Evolutionary conservation across 257 asterid species (phyloP), one percentile per base, ranked within the genome.

Genomic region (Avicennia marina): DNA sequence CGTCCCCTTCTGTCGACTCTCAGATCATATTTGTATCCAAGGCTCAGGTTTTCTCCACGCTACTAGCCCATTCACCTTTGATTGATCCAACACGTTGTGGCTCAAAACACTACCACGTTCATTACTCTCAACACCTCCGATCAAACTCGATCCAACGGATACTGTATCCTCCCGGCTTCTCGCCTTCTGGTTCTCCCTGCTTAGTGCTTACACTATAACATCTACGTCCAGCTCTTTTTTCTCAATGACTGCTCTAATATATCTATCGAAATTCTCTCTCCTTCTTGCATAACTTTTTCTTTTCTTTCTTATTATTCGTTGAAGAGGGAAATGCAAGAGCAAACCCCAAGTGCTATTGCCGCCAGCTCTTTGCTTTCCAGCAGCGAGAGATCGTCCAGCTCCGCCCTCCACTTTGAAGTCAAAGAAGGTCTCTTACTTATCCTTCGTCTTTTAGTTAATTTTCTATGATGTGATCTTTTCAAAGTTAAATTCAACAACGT

Each of bases 341-440:
- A 76, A 70, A 82, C 90, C 13, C 68, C 94, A n/a, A 84, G 93
- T 64, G 86, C 97, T 11, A 21, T 90, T 58, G 90, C 95, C 10
- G 85, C 90, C 2, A 80, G 76, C 74, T 90, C 96, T 34, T 46
- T 79, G 69, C 98, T 90, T 54, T 90, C 98, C 3, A 90, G 98
- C 25, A 90, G 96, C 52, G 98, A 90, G 69, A 84, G 96, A 78
- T 90, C 98, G 69, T 90, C 98, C 2, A 87, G 96, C 75, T 82
- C 96, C 20, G 95, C 95, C 6, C 90, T 79, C 62, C 90, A 83
- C 39, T 56, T 63, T 60, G 95, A 81, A 65, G 67, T 77, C 62
- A 90, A 80, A 84, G 94, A 82, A 82, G 96, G 98, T 82, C 0
- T 41, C 2, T 39, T 25, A n/a, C n/a, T 53, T 27, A 9, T 20